Conservation (phyloP, 2,329 filamentous ascomycete genomes). For the Magnaporthales sp. region DNA sequence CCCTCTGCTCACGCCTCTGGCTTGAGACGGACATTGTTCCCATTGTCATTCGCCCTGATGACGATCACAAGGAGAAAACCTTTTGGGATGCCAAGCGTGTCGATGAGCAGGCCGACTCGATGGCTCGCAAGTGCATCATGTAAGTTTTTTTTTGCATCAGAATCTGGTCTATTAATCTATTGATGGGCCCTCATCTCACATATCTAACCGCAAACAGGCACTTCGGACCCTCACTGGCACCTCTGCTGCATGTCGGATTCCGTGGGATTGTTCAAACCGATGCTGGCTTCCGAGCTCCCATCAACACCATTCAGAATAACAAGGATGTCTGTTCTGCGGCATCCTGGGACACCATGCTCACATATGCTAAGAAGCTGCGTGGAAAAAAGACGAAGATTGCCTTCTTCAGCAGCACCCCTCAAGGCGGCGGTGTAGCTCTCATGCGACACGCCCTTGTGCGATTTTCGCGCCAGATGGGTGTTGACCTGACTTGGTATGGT, state of each 20-base stretch:
- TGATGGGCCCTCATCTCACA: conserved; percentile 5
- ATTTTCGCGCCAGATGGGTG: conserved; percentile 56
- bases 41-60: conserved; percentile 48
- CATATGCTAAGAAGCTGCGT: conserved; percentile 55
- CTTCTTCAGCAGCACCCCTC: conserved; percentile 73
- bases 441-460: conserved; percentile 75
- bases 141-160: conserved; percentile 26
- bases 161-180: background rate
- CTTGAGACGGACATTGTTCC: conserved; percentile 68
- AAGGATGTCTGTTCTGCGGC: conserved; percentile 46
- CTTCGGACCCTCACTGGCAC: conserved; percentile 65
- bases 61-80: conserved; percentile 29
- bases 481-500: conserved; percentile 67
- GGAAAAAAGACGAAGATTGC: conserved; percentile 58
- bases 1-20: conserved; percentile 65
- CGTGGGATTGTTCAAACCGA: conserved; percentile 65
- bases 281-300: conserved; percentile 51
- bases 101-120: conserved; percentile 74
- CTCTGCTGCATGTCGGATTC: conserved; percentile 59
- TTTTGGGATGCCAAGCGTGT: conserved; percentile 51
- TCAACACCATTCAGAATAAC: conserved; percentile 50
- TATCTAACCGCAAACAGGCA: conserved; percentile 38
- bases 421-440: conserved; percentile 73
- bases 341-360: conserved; percentile 59
- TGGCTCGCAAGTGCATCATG: conserved; percentile 72